Evolutionary conservation across 2,329 filamentous ascomycete species (phyloP).

Genomic region (Triangularia setosa): DNA sequence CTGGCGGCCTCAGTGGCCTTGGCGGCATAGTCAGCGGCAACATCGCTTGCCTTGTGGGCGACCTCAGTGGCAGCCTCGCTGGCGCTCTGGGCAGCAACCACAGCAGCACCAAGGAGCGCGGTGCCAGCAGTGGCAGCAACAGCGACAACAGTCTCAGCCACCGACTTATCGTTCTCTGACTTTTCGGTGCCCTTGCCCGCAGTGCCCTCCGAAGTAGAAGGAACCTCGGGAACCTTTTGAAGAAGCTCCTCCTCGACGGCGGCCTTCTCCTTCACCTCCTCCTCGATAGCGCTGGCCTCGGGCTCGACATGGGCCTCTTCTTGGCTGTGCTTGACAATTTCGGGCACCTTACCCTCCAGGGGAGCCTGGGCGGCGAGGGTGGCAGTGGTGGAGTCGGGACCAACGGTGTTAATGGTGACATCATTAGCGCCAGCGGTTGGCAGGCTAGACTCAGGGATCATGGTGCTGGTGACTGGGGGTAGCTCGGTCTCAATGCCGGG

Average conservation of each 20-base stretch:
- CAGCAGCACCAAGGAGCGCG: conserved; percentile 33
- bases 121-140: conserved; percentile 41
- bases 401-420: conserved; percentile 49
- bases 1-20: conserved; percentile 9
- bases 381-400: conserved; percentile 61
- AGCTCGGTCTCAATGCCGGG: conserved; percentile 49
- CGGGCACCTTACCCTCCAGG: conserved; percentile 52
- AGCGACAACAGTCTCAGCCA: conserved; percentile 39
- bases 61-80: conserved; percentile 35
- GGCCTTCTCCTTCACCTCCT: conserved; percentile 68
- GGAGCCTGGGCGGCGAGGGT: conserved; percentile 65
- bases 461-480: conserved; percentile 54
- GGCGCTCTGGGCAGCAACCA: conserved; percentile 20
- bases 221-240: conserved; percentile 59
- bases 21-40: conserved; percentile 6
- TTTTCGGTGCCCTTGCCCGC: conserved; percentile 51
- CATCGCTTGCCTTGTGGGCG: conserved; percentile 17
- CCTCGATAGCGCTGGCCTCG: conserved; percentile 63
- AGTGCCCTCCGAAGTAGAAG: conserved; percentile 54
- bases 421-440: conserved; percentile 51
- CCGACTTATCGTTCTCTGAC: conserved; percentile 42
- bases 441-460: conserved; percentile 80
- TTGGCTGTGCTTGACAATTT: conserved; percentile 69
- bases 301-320: conserved; percentile 58
- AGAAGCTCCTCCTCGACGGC: conserved; percentile 68